Evolutionary conservation across 352 stramenopile genomes (phyloP), one percentile per base, ranked within the genome.

Genomic region (Elongisporangium undulatum): DNA sequence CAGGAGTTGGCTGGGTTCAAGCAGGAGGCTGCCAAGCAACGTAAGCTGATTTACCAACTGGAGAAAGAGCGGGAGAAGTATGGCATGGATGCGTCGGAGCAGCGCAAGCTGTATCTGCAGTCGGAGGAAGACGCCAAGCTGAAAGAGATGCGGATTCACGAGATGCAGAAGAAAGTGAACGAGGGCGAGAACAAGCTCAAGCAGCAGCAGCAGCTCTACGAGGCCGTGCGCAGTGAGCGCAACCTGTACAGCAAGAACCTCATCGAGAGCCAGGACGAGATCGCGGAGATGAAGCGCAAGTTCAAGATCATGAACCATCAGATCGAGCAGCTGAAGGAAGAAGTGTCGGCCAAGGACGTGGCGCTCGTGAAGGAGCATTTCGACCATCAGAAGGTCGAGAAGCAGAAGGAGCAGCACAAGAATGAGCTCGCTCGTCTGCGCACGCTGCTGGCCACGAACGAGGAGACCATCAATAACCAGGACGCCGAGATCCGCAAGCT

Each of bases 221-320:
- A 99, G 58, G 81, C 74, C 21, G 92, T 98, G 24, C 92, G 94
- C 38, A 89, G 79, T 51, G 97, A 99, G 59, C 85, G 91, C 41
- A 99, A 98, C 60, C 63, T 98, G 52, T 98, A 98, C 77, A 93
- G 82, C 64, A 99, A 98, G 75, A 96, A 98, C 58, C 79, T 99
- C 26, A 95, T 98, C 53, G 95, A 99, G 67, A 88, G 85, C 20
- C 92, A 98, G 63, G 93, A 98, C 68, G 95, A 98, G 68, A 98
- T 99, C 49, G 84, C 83, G 8, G 90, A 98, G 67, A 96, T 99
- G 84, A 98, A 98, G 67, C 85, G 93, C 67, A 98, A 98, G 68
- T 97, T 98, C 74, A 98, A 98, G 71, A 98, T 98, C 71, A 90
- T 98, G 67, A 97, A 86, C 51, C 91, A 98, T 72, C 90, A 98